Evolutionary conservation across 371 early-diverging fungal species (phyloP), one percentile per base, ranked within the genome.

Genomic region (Mucor piriformis): DNA sequence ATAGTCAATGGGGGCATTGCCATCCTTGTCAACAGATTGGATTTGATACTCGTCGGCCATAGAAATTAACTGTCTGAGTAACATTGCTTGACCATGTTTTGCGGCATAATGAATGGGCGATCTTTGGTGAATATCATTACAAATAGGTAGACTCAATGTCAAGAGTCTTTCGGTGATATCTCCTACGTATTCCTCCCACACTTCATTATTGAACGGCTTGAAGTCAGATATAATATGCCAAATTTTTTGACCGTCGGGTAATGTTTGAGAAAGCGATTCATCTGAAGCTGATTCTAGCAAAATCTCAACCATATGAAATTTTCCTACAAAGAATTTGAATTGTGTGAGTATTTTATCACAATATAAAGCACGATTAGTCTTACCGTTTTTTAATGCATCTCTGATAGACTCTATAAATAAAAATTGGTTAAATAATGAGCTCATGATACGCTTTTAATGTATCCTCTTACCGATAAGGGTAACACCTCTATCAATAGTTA

Each of bases 71-170:
- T 63, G 29, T 15, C 54, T 50, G 1, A 79, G 50, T 5, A 86
- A 32, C 1, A 21, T 33, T 0, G 15, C n/a, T 40, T 83, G 83
- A 15, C 73, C 68, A 50, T 77, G 38, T 54, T 66, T 76, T 24
- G 81, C 75, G 4, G 87, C 87, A 53, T 76, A 82, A 57, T 83
- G 81, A 13, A 82, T 38, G 13, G 87, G 79, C 0, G 72, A 74
- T 27, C 76, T 54, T 13, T 61, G 61, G 24, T 64, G 42, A 0
- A 20, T 34, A 44, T 83, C 85, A 21, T 60, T 12, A 25, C 15
- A 47, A 8, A 67, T 20, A 2, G 52, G 37, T 11, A 79, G 55
- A 6, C 63, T 59, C 11, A 57, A 40, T 27, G 40, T n/a, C 20
- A 54, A 20, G 33, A 78, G 23, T 29, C 24, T 52, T 33, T 68